These are phyloP conservation scores for Alternaria ethzedia DNA, from an alignment of 2,329 filamentous ascomycete species.

Conservation along the genomic window DNA sequence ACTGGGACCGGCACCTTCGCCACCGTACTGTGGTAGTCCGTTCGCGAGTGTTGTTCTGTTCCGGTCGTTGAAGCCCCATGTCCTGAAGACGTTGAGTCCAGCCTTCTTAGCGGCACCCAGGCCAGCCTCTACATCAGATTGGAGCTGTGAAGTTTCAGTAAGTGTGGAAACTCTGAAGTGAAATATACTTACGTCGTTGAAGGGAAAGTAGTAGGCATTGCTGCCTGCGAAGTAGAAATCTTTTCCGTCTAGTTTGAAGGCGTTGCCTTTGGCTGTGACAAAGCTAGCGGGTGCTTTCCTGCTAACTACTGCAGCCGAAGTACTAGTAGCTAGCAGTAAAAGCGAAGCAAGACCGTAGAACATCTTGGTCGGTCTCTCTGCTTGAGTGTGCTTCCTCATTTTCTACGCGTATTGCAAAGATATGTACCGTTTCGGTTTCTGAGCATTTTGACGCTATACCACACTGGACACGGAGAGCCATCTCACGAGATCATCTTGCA, in stretches of 20 bases:
- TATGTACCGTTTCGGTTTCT: background rate
- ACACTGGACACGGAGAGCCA: conserved; percentile 9
- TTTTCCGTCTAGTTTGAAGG: conserved; percentile 62
- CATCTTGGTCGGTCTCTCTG: background rate
- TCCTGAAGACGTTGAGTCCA: conserved; percentile 61
- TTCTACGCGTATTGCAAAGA: background rate
- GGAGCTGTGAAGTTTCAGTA: conserved; percentile 44
- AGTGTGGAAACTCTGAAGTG: background rate
- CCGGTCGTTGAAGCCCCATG: conserved; percentile 66
- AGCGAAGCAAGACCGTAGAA: conserved; percentile 5
- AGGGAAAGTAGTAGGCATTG: conserved; percentile 65
- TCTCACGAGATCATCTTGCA: background rate
- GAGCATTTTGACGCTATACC: conserved; percentile 7
- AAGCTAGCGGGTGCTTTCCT: conserved; percentile 47
- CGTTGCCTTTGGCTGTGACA: conserved; percentile 57
- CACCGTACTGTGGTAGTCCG: conserved; percentile 61
- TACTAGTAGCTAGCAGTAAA: conserved; percentile 22
- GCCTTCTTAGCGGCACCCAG: conserved; percentile 56
- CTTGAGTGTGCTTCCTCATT: background rate
- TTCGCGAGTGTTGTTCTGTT: conserved; percentile 55
- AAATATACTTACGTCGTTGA: conserved; percentile 53
- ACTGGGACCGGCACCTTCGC: conserved; percentile 55
- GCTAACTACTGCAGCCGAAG: conserved; percentile 20
- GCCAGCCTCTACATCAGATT: conserved; percentile 56
- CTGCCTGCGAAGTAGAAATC: conserved; percentile 64